Base-by-base conservation (phyloP, 345 rosid species). In the Bretschneidera sinensis region DNA sequence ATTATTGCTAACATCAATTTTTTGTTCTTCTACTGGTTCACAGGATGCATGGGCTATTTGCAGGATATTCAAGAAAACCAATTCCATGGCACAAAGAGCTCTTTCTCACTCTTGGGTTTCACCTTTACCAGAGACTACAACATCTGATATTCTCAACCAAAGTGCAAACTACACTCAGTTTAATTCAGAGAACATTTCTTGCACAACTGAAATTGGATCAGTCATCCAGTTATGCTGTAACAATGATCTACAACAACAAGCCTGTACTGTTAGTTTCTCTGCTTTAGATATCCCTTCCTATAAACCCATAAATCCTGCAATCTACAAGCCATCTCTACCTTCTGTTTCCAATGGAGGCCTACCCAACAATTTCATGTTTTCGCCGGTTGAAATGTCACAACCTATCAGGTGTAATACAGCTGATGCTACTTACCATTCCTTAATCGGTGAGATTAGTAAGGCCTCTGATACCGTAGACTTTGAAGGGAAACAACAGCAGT, bases 21-120 rank as follows among this genome's bases (percentile, higher is more conserved):
- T 17, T 20, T 51, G 22, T n/a, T 24, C 17, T 10, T 63, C n/a
- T n/a, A n/a, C n/a, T 43, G 22, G n/a, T 14, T 21, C 5, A 53
- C 78, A 92, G 96, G 98, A 89, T 59, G 82, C 94, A 1, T 92
- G 98, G 97, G 98, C 98, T 56, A 92, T 92, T 33, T 92, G 98
- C 19, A 83, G 91, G 84, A 92, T 92, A 72, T 92, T 92, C 80
- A 92, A 83, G 83, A 92, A 92, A 70, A 79, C 84, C 5, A 89
- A 78, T 45, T 70, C 95, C 7, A 74, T 80, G 70, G 83, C 92
- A 19, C 98, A 87, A 48, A 81, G 84, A 77, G 77, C 95, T 55
- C 57, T 80, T 15, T 79, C 85, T 24, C 85, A 81, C 31, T 74
- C 95, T 25, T 82, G 86, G 89, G 21, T 64, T 19, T 63, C 76